Evolutionary conservation across 257 asterid genomes (phyloP), one percentile per base, ranked within the genome.

Genomic region (Jasminum sambac): DNA sequence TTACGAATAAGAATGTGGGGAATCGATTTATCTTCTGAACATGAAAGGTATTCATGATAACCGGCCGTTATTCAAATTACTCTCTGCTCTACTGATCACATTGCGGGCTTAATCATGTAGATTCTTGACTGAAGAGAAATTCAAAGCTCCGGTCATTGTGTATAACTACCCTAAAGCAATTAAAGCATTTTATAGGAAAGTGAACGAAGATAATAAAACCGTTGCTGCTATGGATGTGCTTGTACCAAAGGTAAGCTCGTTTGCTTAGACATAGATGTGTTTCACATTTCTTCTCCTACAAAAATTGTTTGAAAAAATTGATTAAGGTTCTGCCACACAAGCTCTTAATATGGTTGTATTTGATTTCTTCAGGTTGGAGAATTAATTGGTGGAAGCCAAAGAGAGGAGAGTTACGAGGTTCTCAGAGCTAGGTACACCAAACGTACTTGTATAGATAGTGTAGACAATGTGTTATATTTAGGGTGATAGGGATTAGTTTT

Each of bases 201-300:
- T n/a, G n/a, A n/a, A n/a, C n/a, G n/a, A n/a, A 95, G 99, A 95
- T 79, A 74, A 88, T 13, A 86, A 83, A 84, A 95, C 98, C 46
- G 99, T 95, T 79, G 99, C 99, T 59, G 99, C 99, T 26, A 95
- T 95, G 99, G 99, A 95, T 74, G 95, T 91, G 70, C 99, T 95
- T 71, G 99, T 95, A 66, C 99, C 99, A 8, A 95, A 89, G 95
- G 99, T 91, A 63, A 11, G 69, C 48, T 30, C 21, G 16, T n/a
- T 61, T 46, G 10, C 34, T 13, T 2, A n/a, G 26, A 17, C 19
- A 17, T 4, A n/a, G 4, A 6, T 9, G 3, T 30, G 25, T 36
- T 26, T 12, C 65, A 4, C 69, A 7, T 24, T 58, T n/a, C n/a
- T n/a, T 26, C 34, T 41, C 10, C 24, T 24, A 25, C n/a, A n/a